Percentiles rank a stretch among this genome's conserved stretches.
Conservation (phyloP, 2,329 filamentous ascomycete species). For the Botryotinia calthae region DNA sequence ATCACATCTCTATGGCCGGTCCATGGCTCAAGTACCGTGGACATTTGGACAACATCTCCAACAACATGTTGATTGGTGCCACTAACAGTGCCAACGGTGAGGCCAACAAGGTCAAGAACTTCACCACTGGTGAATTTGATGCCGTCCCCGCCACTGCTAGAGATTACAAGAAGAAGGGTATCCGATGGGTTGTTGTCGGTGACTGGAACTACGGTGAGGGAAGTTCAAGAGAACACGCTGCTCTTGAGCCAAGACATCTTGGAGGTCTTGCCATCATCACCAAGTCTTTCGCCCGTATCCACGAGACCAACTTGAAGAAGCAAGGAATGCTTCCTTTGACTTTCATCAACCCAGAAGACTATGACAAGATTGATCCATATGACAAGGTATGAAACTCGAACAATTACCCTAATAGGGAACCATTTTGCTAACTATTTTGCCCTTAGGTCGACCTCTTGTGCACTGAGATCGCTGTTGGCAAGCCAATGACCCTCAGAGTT, state of each 20-base stretch:
- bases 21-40: constrained; percentile 99
- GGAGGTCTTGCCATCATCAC: constrained; percentile 96
- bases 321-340: constrained; percentile 99
- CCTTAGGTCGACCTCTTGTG: constrained; percentile 69
- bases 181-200: constrained; percentile 96
- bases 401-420: no score
- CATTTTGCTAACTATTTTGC: neutral
- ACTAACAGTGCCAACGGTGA: constrained; percentile 94
- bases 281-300: constrained; percentile 95
- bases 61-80: constrained; percentile 99
- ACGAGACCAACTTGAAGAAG: constrained; percentile 99
- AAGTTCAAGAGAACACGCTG: constrained; percentile 95
- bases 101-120: constrained; percentile 97
- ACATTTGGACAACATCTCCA: constrained; percentile 98
- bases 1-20: constrained; percentile 96
- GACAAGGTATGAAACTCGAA: constrained; percentile 56
- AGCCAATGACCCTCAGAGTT: constrained; percentile 87
- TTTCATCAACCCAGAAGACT: constrained; percentile 91
- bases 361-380: constrained; percentile 92
- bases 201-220: constrained; percentile 99
- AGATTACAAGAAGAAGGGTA: constrained; percentile 96
- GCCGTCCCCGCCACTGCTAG: constrained; percentile 91
- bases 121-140: constrained; percentile 76
- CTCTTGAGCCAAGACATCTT: constrained; percentile 94
- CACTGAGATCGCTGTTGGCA: constrained; percentile 87